phyloP scores from a whole-genome alignment of 345 rosid species.

The thale cress (Arabidopsis thaliana) region TAIR10.1 NC_003071.7:8467501-8468000 shows the following conservation, averaged over 20 bases:
- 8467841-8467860: slow-evolving; percentile 58
- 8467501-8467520: slow-evolving; percentile 52
- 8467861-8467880: slow-evolving; percentile 7
- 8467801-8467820: slow-evolving; percentile 92
- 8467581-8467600: slow-evolving; percentile 83
- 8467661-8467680: slow-evolving; percentile 12
- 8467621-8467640: slow-evolving; percentile 93
- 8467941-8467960: slow-evolving; percentile 83
- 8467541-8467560: background rate
- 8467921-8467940: background rate
- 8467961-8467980: slow-evolving; percentile 92
- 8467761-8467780: slow-evolving; percentile 95
- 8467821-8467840: slow-evolving; percentile 74
- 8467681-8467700: slow-evolving; percentile 22
- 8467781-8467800: slow-evolving; percentile 94
- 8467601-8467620: slow-evolving; percentile 97
- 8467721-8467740: slow-evolving; percentile 5
- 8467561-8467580: slow-evolving; percentile 15
- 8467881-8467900: background rate
- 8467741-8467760: slow-evolving; percentile 80
- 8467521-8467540: slow-evolving; percentile 21
- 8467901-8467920: background rate
- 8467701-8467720: slow-evolving; percentile 17
- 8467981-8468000: slow-evolving; percentile 76
- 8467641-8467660: slow-evolving; percentile 89